Evolutionary conservation across 2,329 filamentous ascomycete genomes (phyloP).

Genomic region (Ophiostoma himal-ulmi): DNA sequence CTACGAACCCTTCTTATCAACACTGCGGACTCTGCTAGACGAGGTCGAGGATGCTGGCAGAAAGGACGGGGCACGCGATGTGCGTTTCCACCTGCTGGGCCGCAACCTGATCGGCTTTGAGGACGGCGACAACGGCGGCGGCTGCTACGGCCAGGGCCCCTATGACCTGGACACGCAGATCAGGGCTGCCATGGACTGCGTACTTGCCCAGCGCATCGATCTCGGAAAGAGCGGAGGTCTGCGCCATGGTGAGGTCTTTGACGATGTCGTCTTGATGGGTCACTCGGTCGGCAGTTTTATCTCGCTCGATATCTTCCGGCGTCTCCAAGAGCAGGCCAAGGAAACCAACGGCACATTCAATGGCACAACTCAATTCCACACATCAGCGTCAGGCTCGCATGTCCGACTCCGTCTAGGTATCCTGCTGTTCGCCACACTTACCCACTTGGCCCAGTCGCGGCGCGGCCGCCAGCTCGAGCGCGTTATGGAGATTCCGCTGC

Average conservation of each 20-base stretch:
- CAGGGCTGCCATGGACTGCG: constrained; percentile 37
- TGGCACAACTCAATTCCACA: background rate
- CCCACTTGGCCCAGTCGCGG: constrained; percentile 60
- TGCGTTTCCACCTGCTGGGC: constrained; percentile 51
- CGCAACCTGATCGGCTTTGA: constrained; percentile 55
- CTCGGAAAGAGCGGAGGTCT: constrained; percentile 31
- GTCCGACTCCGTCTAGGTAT: constrained; percentile 49
- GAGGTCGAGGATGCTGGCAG: constrained; percentile 32
- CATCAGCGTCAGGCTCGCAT: constrained; percentile 22
- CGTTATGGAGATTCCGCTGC: constrained; percentile 39
- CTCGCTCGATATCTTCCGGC: constrained; percentile 59
- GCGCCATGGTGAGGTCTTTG: constrained; percentile 39
- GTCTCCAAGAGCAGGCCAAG: constrained; percentile 36
- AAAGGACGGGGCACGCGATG: constrained; percentile 18
- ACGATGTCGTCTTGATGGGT: constrained; percentile 61
- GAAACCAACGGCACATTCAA: background rate
- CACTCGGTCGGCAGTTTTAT: constrained; percentile 73
- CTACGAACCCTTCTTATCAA: constrained; percentile 61
- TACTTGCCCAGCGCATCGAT: constrained; percentile 31
- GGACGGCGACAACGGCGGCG: constrained; percentile 46
- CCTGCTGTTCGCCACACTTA: constrained; percentile 67
- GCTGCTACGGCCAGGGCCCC: constrained; percentile 38
- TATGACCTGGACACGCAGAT: constrained; percentile 52
- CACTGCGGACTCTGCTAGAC: constrained; percentile 50
- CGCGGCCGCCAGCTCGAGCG: constrained; percentile 50